Evolutionary conservation across 2,329 filamentous ascomycete genomes (phyloP), one percentile per base, ranked within the genome.

Genomic region (Tolypocladium endophyticum): DNA sequence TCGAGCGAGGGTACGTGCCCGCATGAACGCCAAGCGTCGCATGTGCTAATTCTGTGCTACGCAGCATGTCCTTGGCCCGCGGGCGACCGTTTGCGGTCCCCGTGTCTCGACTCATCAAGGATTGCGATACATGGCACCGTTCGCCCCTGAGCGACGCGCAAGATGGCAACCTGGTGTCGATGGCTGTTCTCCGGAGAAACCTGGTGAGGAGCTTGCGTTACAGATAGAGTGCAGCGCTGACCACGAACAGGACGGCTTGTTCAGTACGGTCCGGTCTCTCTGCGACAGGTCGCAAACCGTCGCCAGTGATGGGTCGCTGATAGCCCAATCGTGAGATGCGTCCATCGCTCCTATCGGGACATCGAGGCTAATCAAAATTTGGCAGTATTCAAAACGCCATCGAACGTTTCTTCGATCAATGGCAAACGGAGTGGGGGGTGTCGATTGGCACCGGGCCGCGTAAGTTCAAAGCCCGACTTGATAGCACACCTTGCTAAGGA

Each of bases 81-180:
- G 87, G 87, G 8, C 77, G 87, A 63, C 86, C 80, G 28, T 90
- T 87, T 65, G 86, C 85, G 0, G 81, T 90, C 0, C 87, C 87
- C 0, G 77, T 86, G 56, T 88, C 87, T 1, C 80, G 83, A 1
- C 76, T 88, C 0, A 78, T 90, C 25, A 82, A 85, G 62, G 81
- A 84, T 55, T 89, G 87, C 64, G 87, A 90, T 63, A 77, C 79
- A 9, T 90, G 87, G 87, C 87, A 89, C 64, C 73, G 81, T 18
- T 85, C 83, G 11, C 77, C 79, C 39, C 77, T 86, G 58, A 82
- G 85, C 1, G 86, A 89, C 66, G 76, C 79, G 16, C 86, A 86
- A 69, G 87, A 90, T 68, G 86, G 87, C 0, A 84, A 87, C n/a
- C 76, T 90, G 57, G 82, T 88, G 20, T 90, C 87, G 0, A 88